Conservation (phyloP, 2,329 filamentous ascomycete genomes). For the Xylariaceae sp. region DNA sequence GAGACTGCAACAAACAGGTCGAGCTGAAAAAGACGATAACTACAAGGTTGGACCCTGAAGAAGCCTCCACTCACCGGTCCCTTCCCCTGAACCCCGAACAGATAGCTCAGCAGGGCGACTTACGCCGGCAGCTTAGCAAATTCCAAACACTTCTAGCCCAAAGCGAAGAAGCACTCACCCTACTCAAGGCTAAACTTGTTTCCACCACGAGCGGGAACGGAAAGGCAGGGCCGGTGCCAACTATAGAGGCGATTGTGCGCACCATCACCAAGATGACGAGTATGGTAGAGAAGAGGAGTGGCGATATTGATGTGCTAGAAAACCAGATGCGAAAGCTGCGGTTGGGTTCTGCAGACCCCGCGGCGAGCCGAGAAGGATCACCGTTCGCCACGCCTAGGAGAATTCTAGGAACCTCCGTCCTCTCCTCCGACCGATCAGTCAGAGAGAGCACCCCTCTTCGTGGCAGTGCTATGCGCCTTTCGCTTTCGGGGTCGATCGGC, state of each 20-base stretch:
- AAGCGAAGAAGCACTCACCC: conserved; percentile 72
- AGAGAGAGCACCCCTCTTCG: conserved; percentile 35
- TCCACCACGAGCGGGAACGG: conserved; percentile 48
- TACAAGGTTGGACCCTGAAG: conserved; percentile 63
- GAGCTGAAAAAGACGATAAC: conserved; percentile 75
- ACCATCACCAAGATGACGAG: conserved; percentile 90
- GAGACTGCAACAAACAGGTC: conserved; percentile 69
- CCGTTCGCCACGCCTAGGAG: conserved; percentile 37
- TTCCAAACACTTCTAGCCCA: conserved; percentile 73
- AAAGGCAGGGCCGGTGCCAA: conserved; percentile 54
- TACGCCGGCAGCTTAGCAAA: conserved; percentile 70
- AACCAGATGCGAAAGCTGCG: conserved; percentile 74
- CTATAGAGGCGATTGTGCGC: conserved; percentile 84
- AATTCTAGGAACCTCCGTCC: conserved; percentile 23
- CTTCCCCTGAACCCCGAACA: conserved; percentile 83
- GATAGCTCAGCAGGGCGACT: conserved; percentile 74
- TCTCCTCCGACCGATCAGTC: conserved; percentile 37
- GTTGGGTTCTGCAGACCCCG: conserved; percentile 43
- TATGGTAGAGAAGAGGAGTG: conserved; percentile 87
- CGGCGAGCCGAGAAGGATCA: conserved; percentile 41
- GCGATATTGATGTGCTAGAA: conserved; percentile 87
- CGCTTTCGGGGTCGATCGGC: conserved; percentile 39
- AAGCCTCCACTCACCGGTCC: conserved; percentile 59
- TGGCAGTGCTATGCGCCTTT: conserved; percentile 37
- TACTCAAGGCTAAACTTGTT: conserved; percentile 76